Base-by-base conservation (phyloP, 305 asterid species). In the Galium porrigens region DNA sequence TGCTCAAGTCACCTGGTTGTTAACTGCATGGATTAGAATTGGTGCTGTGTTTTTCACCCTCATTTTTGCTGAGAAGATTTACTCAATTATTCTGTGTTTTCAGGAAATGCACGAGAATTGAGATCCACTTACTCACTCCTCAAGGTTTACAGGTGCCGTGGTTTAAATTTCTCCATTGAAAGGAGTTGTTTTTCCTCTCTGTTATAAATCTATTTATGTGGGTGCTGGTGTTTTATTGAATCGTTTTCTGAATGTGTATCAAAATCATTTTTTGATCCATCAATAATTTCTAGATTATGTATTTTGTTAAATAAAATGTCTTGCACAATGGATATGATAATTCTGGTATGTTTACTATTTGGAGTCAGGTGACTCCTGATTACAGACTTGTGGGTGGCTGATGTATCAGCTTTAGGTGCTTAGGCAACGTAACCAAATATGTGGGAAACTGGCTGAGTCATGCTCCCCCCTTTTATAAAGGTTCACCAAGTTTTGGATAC, bases 41-140 rank as follows among this genome's bases (percentile, higher is more conserved):
- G 15, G 25, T 15, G 3, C 20, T 14, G n/a, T 1, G 9, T 48
- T 30, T 64, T 46, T 17, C 29, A 48, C 42, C 30, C 32, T 62
- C 25, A 15, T 34, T 54, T 11, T 25, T 34, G 29, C 37, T 54
- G 29, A 65, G 37, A 36, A 5, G 12, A 27, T 18, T 33, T 49
- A 17, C 15, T 66, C 12, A 42, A 3, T 56, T 25, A 37, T 11
- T 18, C 32, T 41, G 11, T 68, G 58, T 55, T 68, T 42, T 58
- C 72, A 89, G 97, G 90, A 89, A 89, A 87, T 89, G 97, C 78
- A 87, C 95, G 46, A 83, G 97, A 46, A 86, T 89, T 59, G 97
- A 89, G 87, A 85, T 89, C 70, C 97, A 89, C 80, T 73, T 83
- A 66, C 86, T 89, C 70, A 72, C 97, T 46, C 83, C 90, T 64